Evolutionary conservation across 768 basidiomycete genomes (phyloP).

Genomic region (Rhizopogon sp.): DNA sequence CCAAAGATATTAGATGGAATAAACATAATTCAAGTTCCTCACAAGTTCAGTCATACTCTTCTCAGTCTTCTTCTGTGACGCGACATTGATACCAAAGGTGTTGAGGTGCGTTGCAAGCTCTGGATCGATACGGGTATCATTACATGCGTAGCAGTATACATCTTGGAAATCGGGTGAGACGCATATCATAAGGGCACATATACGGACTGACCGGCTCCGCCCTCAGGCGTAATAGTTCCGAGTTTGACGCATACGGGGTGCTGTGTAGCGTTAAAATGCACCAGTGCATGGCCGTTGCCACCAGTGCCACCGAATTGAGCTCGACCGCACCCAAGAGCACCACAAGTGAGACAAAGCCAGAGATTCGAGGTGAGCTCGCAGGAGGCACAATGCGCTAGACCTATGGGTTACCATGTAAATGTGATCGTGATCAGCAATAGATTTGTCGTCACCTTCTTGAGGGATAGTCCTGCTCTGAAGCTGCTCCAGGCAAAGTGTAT

Average conservation of each 20-base stretch:
- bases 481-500: conserved; percentile 57
- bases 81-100: conserved; percentile 84
- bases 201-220: conserved; percentile 64
- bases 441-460: conserved; percentile 15
- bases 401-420: conserved; percentile 27
- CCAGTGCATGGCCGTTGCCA: conserved; percentile 88
- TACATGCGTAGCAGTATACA: conserved; percentile 89
- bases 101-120: conserved; percentile 68
- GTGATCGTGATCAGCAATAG: background rate
- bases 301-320: conserved; percentile 74
- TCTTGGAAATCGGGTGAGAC: conserved; percentile 40
- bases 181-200: background rate
- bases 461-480: conserved; percentile 19
- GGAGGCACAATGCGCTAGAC: conserved; percentile 72
- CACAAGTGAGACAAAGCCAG: conserved; percentile 94
- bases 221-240: conserved; percentile 95
- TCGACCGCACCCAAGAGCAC: conserved; percentile 85
- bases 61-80: conserved; percentile 82
- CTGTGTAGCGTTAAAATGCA: conserved; percentile 64
- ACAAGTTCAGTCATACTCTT: conserved; percentile 97
- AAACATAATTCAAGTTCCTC: conserved; percentile 11
- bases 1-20: background rate
- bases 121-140: conserved; percentile 79
- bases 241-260: conserved; percentile 90
- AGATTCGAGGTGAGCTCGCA: conserved; percentile 90